Evolutionary conservation across 129 eudicot genomes (phyloP).

Genomic region (Sambucus nigra): DNA sequence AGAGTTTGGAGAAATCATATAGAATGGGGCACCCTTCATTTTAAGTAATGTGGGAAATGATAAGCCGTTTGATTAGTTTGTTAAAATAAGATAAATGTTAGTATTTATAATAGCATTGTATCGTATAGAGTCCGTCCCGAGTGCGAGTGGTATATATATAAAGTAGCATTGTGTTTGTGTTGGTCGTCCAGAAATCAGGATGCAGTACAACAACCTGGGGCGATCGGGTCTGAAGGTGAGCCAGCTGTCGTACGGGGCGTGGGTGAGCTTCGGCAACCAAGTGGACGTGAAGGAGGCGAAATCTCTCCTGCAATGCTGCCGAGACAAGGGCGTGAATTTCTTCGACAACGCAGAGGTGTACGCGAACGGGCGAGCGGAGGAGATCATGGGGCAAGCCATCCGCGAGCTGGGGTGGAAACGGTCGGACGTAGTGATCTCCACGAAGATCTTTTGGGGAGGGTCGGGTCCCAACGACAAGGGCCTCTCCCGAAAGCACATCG

Average conservation of each 20-base stretch:
- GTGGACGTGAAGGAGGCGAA: constrained; percentile 90
- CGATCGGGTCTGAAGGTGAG: constrained; percentile 77
- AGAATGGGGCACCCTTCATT: too few species aligned
- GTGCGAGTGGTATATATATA: too few species aligned
- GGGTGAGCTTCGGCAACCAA: constrained; percentile 95
- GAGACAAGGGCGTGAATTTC: constrained; percentile 88
- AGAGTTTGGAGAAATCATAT: too few species aligned
- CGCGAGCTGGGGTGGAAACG: constrained; percentile 91
- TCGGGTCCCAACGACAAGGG: constrained; percentile 93
- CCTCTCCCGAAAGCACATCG: constrained; percentile 58
- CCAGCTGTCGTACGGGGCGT: constrained; percentile 83
- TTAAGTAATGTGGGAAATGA: too few species aligned
- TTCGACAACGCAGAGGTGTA: constrained; percentile 97
- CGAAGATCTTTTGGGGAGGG: constrained; percentile 96
- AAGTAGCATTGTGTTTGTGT: too few species aligned
- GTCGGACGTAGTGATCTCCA: constrained; percentile 78
- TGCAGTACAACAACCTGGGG: constrained; percentile 89
- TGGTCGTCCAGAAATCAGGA: too few species aligned
- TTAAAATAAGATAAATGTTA: too few species aligned
- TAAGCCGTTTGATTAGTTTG: too few species aligned
- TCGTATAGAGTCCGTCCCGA: too few species aligned
- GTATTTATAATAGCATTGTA: too few species aligned
- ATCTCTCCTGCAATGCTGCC: constrained; percentile 69
- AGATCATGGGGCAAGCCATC: constrained; percentile 95
- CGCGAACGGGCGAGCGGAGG: constrained; percentile 93